phyloP scores from a whole-genome alignment of 2,329 filamentous ascomycete species.

The Tolypocladium nubicola region DNA sequence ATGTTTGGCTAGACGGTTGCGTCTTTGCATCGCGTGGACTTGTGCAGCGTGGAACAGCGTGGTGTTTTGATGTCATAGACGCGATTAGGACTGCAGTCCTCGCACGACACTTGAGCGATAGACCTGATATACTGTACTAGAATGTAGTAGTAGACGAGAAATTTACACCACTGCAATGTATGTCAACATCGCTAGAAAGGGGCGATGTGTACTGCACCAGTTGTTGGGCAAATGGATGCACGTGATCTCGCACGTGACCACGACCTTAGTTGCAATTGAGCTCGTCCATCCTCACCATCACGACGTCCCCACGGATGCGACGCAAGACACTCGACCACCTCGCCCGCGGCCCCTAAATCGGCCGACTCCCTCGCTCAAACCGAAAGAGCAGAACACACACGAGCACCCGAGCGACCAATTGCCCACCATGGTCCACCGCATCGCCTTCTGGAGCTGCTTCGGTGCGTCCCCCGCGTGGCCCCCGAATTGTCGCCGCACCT shows the following conservation, averaged over 20 bases:
- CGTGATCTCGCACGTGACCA: conserved; percentile 4
- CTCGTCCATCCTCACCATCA: conserved; percentile 13
- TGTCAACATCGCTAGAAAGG: neutral
- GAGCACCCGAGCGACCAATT: conserved; percentile 13
- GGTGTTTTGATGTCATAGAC: neutral
- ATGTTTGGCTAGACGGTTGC: conserved; percentile 5
- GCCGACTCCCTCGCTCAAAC: conserved; percentile 9
- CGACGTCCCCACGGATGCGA: conserved; percentile 10
- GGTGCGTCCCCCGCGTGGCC: no score
- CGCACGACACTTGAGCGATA: neutral
- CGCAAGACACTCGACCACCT: conserved; percentile 4
- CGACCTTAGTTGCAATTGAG: neutral
- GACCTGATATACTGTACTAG: neutral
- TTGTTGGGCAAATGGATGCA: neutral
- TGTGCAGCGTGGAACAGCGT: conserved; percentile 1
- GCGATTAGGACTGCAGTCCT: neutral
- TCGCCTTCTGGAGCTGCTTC: conserved; percentile 84
- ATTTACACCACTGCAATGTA: neutral
- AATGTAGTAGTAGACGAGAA: neutral
- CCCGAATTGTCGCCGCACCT: no score
- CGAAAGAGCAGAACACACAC: conserved; percentile 3
- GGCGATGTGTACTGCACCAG: neutral
- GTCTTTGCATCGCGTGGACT: neutral
- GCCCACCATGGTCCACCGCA: conserved; percentile 47
- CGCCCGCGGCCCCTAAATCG: conserved; percentile 8